Base-by-base conservation (phyloP, 2,329 filamentous ascomycete genomes). In the Fusarium floridanum region DNA sequence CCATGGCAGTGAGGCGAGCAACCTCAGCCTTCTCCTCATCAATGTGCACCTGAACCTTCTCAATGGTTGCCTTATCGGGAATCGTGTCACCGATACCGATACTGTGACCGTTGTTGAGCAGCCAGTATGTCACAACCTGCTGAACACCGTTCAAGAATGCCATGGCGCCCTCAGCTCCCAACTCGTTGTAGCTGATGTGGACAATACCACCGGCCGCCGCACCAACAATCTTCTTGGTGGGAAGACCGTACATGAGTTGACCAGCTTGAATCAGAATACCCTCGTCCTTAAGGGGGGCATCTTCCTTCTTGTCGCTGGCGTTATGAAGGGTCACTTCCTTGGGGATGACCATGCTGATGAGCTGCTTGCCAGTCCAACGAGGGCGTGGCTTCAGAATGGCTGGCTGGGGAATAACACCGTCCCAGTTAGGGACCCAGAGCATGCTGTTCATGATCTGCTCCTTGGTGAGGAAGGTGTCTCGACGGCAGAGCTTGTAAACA, bases 51-150 rank as follows among this genome's bases (percentile, higher is more conserved):
- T 97, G 93, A 63, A 99, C 95, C 83, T 93, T 93, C 65, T 92
- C 88, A 67, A 98, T 97, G 4, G 96, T 98, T 20, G 87, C 85
- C 73, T 91, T 91, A 82, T 98, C 95, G 6, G 97, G 97, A 80
- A 99, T 96, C 2, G 97, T 98, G 82, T 99, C 97, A 86, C 97
- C 97, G 78, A 99, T 98, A 85, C 97, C 97, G 75, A 99, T 98
- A 84, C 95, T 98, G 88, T 97, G 97, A 61, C 97, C 97, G 78
- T 97, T 93, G 83, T 99, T 96, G 43, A 98, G 86, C 48, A 99
- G 91, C 97, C 97, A 99, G 85, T 98, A 98, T 81, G 96, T 97
- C 77, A 98, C 94, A 65, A 98, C 95, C 63, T 95, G 92, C 84
- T 99, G 97, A 66, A 94, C 93, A 76, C 95, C 95, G 81, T 98